These are phyloP conservation scores for Meyerozyma sp. DNA, from an alignment of 1,139 yeast species.

Conservation along the genomic window DNA sequence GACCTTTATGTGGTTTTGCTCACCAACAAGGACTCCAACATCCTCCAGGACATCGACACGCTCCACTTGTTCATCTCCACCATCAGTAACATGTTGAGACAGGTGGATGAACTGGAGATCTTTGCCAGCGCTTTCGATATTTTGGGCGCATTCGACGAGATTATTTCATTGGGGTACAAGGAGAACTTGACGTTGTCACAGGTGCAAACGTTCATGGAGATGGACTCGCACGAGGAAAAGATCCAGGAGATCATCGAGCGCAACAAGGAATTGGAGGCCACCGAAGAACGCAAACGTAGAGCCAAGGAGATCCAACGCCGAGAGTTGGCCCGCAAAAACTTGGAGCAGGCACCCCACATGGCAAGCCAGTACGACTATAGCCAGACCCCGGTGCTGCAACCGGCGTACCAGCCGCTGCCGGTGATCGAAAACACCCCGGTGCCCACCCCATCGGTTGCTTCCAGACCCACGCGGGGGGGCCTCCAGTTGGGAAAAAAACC, in stretches of 20 bases:
- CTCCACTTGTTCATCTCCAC: slow-evolving; percentile 81
- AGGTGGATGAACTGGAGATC: slow-evolving; percentile 78
- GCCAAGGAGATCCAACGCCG: slow-evolving; percentile 93
- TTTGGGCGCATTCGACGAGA: slow-evolving; percentile 90
- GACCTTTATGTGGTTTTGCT: slow-evolving; percentile 88
- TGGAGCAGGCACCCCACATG: slow-evolving; percentile 24
- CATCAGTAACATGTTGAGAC: slow-evolving; percentile 67
- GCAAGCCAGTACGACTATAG: slow-evolving; percentile 15
- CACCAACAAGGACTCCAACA: slow-evolving; percentile 88
- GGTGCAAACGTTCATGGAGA: slow-evolving; percentile 84
- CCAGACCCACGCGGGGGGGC: slow-evolving; percentile 43
- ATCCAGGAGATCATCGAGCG: slow-evolving; percentile 96
- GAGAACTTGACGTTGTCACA: slow-evolving; percentile 82
- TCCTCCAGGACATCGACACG: slow-evolving; percentile 91
- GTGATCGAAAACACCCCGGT: slow-evolving; percentile 16
- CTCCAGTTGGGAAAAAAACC: slow-evolving; percentile 75
- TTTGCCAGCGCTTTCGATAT: slow-evolving; percentile 84
- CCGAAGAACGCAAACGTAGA: slow-evolving; percentile 92
- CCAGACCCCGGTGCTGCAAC: slow-evolving; percentile 24
- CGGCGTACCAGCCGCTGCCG: slow-evolving; percentile 32
- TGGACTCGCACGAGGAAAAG: slow-evolving; percentile 98
- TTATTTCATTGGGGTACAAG: slow-evolving; percentile 81
- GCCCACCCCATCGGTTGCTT: slow-evolving; percentile 1
- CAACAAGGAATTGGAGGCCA: slow-evolving; percentile 94
- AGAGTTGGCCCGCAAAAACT: slow-evolving; percentile 63